Conservation (phyloP, 176 grass and related monocot genomes). For the Cymbopogon citratus region DNA sequence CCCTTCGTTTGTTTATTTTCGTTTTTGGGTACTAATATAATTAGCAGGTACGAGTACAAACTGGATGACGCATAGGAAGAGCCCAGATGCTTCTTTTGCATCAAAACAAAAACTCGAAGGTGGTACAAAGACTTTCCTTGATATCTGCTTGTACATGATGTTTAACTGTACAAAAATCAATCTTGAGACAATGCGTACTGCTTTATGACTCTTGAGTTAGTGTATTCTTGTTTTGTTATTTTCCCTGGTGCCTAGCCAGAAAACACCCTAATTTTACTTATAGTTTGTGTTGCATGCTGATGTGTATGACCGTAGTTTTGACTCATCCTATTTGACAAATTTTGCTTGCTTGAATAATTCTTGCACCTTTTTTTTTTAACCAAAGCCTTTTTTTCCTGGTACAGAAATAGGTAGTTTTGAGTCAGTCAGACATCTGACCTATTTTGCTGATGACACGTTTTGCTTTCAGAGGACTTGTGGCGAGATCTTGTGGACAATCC, state of each 20-base stretch:
- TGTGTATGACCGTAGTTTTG: background rate
- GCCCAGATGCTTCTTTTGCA: constrained; percentile 1
- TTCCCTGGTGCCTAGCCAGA: background rate
- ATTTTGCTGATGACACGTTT: background rate
- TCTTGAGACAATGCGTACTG: background rate
- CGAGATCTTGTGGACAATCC: constrained; percentile 58
- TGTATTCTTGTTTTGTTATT: background rate
- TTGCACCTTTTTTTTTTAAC: background rate
- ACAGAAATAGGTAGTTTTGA: background rate
- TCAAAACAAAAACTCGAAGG: constrained; percentile 32
- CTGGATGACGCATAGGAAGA: constrained; percentile 14
- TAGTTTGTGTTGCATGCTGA: background rate
- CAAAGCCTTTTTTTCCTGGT: background rate
- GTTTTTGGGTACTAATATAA: background rate
- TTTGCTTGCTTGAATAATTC: background rate
- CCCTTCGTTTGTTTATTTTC: background rate
- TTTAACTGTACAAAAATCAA: background rate
- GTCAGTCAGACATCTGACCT: background rate
- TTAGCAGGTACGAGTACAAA: constrained; percentile 1
- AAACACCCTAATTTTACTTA: background rate
- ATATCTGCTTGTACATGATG: background rate
- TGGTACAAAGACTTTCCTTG: constrained; percentile 7
- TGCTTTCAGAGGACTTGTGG: constrained; percentile 58
- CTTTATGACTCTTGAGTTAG: background rate
- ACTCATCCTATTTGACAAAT: background rate